These are phyloP conservation scores for Gynostemma pentaphyllum DNA, from an alignment of 306 rosid species.

Conservation along the genomic window DNA sequence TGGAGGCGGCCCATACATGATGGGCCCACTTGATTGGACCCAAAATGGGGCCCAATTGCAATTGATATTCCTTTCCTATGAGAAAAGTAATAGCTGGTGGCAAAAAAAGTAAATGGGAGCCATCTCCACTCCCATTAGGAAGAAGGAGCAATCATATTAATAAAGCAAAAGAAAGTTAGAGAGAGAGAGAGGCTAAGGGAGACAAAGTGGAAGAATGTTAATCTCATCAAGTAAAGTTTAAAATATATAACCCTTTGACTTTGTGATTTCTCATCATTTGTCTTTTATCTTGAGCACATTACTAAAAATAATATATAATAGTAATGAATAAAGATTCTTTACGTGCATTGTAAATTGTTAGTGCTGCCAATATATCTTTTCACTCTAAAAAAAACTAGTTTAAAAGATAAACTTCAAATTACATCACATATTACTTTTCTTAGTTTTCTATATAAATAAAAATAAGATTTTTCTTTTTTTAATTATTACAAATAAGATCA, in stretches of 20 bases:
- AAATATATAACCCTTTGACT: conserved; percentile 73
- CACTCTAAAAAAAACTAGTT: neutral
- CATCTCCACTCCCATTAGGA: conserved; percentile 40
- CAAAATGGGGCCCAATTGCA: conserved; percentile 49
- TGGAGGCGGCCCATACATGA: conserved; percentile 33
- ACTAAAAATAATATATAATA: conserved; percentile 10
- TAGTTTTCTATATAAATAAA: too few relatives aligned
- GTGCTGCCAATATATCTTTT: neutral
- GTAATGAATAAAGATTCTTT: neutral
- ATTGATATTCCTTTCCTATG: conserved; percentile 68
- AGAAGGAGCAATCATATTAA: conserved; percentile 19
- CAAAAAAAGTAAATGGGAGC: conserved; percentile 45
- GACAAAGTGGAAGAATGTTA: conserved; percentile 96
- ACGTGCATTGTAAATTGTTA: neutral
- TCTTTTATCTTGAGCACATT: conserved; percentile 1
- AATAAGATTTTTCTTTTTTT: neutral
- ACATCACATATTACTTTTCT: neutral
- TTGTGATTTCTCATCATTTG: conserved; percentile 19
- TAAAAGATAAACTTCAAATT: neutral
- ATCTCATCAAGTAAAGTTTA: conserved; percentile 66
- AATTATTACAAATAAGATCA: too few relatives aligned
- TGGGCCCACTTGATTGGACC: conserved; percentile 78
- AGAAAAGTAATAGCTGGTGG: conserved; percentile 50
- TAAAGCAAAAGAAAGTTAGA: conserved; percentile 4
- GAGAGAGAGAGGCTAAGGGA: conserved; percentile 25